These are phyloP conservation scores for Pseudogymnoascus destructans DNA, from an alignment of 2,329 filamentous ascomycete species.

Conservation along the genomic window DNA sequence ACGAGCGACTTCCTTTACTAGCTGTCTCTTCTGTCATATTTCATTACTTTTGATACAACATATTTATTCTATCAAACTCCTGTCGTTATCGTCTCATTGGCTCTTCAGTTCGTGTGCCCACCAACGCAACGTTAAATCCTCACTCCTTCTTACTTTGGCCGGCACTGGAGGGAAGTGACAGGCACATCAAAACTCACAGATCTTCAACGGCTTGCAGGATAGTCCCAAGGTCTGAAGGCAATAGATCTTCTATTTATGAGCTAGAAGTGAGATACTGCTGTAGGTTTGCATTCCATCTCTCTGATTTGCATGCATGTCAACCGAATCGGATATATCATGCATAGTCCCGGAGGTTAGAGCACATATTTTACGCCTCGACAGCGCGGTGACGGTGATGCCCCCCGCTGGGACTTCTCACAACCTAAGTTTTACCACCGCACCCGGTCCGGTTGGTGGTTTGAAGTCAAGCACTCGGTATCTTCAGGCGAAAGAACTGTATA, in stretches of 20 bases:
- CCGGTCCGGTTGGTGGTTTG: not conserved
- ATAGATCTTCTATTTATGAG: not conserved
- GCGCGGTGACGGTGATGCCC: not conserved
- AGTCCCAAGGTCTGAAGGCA: not conserved
- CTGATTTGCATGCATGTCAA: not conserved
- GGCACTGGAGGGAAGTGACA: not conserved
- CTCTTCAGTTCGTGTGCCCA: not conserved
- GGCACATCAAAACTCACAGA: not conserved
- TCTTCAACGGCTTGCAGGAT: not conserved
- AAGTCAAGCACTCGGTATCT: not conserved
- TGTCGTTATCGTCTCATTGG: not conserved
- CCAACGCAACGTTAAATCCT: not conserved
- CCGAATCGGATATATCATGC: not conserved
- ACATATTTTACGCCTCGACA: not conserved
- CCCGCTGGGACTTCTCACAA: not conserved
- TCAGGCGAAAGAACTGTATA: not conserved
- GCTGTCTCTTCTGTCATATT: not conserved
- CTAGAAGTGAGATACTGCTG: not conserved
- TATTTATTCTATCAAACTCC: not conserved
- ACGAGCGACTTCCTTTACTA: not conserved
- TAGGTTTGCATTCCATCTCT: not conserved
- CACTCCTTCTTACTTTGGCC: not conserved
- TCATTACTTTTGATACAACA: slow-evolving; percentile 1
- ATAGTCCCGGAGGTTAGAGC: not conserved
- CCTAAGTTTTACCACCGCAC: not conserved